A percentile compares a stretch with the other conserved stretches of the same genome.
These are phyloP conservation scores for Scheffersomyces stipitis DNA, from an alignment of 805 yeast species.

Conservation along the genomic window DNA sequence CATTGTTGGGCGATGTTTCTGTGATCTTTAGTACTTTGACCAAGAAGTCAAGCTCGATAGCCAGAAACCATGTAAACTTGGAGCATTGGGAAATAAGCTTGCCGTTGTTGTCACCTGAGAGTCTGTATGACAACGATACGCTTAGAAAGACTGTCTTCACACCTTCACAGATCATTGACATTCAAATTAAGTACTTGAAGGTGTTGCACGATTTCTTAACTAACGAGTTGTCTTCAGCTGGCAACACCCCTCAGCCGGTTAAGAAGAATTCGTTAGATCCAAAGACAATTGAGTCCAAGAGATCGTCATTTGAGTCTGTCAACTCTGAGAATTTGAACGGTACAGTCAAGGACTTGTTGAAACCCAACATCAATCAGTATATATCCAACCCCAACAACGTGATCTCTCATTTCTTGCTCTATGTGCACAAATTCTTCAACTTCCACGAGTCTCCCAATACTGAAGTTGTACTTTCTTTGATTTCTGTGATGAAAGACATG, in stretches of 20 bases:
- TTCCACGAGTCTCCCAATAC: slow-evolving; percentile 21
- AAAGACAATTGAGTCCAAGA: too few relatives aligned
- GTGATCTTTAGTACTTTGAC: slow-evolving; percentile 31
- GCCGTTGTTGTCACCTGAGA: slow-evolving; percentile 24
- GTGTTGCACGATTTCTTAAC: slow-evolving; percentile 37
- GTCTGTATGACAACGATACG: slow-evolving; percentile 8
- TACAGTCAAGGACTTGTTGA: slow-evolving; percentile 16
- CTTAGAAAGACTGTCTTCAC: slow-evolving; percentile 14
- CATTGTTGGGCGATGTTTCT: slow-evolving; percentile 31
- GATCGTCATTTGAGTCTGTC: slow-evolving; percentile 1
- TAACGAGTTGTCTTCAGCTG: slow-evolving; percentile 22
- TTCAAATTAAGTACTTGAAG: slow-evolving; percentile 41
- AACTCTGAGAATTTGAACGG: slow-evolving; percentile 12
- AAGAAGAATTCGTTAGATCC: slow-evolving; percentile 4
- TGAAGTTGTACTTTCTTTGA: slow-evolving; percentile 21
- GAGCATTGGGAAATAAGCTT: slow-evolving; percentile 46
- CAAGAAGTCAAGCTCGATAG: slow-evolving; percentile 33
- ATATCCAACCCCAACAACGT: slow-evolving; percentile 43
- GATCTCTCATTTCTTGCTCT: slow-evolving; percentile 36
- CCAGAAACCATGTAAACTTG: slow-evolving; percentile 42
- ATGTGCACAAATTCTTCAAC: slow-evolving; percentile 32
- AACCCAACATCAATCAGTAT: slow-evolving; percentile 44
- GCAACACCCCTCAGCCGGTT: background rate
- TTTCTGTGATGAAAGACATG: slow-evolving; percentile 19
- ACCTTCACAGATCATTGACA: slow-evolving; percentile 22